These are phyloP conservation scores for Plenodomus lindquistii DNA, from an alignment of 2,329 filamentous ascomycete species.

Conservation along the genomic window DNA sequence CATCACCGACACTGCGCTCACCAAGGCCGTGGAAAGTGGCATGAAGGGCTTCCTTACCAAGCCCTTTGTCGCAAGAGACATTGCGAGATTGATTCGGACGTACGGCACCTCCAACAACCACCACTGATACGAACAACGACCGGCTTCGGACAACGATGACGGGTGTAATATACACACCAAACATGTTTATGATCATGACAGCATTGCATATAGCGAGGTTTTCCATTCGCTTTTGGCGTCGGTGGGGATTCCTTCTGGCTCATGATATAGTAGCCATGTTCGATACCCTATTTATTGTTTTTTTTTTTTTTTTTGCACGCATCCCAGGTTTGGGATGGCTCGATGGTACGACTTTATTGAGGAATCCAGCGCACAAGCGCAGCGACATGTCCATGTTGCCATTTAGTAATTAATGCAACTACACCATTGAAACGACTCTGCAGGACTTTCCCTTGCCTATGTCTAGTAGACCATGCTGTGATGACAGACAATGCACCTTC, in stretches of 20 bases:
- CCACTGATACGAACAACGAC: background rate
- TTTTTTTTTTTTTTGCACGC: background rate
- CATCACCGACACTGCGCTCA: slow-evolving; percentile 65
- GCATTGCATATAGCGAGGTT: slow-evolving; percentile 11
- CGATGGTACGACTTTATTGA: slow-evolving; percentile 6
- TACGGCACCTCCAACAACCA: slow-evolving; percentile 41
- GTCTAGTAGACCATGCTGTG: too few relatives aligned
- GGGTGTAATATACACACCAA: background rate
- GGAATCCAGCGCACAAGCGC: too few relatives aligned
- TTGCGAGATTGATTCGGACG: slow-evolving; percentile 62
- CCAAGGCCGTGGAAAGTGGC: slow-evolving; percentile 62
- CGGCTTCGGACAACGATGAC: background rate
- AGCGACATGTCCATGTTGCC: too few relatives aligned
- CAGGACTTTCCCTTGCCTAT: too few relatives aligned
- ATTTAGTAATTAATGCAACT: background rate
- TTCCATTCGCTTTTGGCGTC: slow-evolving; percentile 12
- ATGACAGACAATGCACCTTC: too few relatives aligned
- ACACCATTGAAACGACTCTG: too few relatives aligned
- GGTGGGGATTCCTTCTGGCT: background rate
- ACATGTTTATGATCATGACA: slow-evolving; percentile 21
- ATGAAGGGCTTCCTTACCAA: slow-evolving; percentile 73
- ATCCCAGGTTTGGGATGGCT: background rate
- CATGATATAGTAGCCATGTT: background rate
- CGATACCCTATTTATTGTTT: background rate
- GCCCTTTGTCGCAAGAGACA: slow-evolving; percentile 65